phyloP scores from a whole-genome alignment of 306 rosid species.

The Fagus sylvatica region DNA sequence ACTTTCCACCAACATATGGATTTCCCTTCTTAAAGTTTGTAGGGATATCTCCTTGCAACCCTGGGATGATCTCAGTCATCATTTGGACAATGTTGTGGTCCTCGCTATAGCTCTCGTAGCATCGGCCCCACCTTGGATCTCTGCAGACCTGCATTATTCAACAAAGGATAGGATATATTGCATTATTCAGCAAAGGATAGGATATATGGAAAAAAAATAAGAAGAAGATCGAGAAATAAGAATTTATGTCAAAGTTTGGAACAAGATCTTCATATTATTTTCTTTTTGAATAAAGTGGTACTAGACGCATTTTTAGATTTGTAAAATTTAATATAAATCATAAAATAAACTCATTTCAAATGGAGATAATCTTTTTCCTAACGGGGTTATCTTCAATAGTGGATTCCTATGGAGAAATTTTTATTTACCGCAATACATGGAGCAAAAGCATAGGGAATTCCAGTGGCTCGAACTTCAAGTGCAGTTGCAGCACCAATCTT shows the following conservation, averaged over 20 bases:
- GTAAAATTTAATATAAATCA: too few relatives aligned
- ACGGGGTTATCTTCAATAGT: not conserved
- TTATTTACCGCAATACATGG: conserved; percentile 14
- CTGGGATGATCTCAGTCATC: conserved; percentile 7
- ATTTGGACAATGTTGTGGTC: conserved; percentile 1
- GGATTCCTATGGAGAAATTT: not conserved
- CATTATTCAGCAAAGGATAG: not conserved
- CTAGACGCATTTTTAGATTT: too few relatives aligned
- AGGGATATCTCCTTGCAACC: conserved; percentile 12
- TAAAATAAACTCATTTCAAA: too few relatives aligned
- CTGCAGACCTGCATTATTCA: conserved; percentile 11
- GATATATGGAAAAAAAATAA: not conserved
- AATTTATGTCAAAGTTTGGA: not conserved
- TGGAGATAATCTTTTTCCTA: too few relatives aligned
- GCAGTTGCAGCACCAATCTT: conserved; percentile 14
- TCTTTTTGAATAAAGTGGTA: too few relatives aligned
- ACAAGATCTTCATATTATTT: too few relatives aligned
- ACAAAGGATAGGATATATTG: not conserved
- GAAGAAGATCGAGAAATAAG: not conserved
- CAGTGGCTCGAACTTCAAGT: conserved; percentile 21
- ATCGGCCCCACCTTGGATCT: conserved; percentile 19
- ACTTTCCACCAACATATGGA: conserved; percentile 10
- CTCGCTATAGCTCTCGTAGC: conserved; percentile 9
- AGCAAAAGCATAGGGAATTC: conserved; percentile 14
- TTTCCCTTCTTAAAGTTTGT: not conserved